Evolutionary conservation across 1,284 basidiomycete genomes (phyloP).

Genomic region (Ganoderma leucocontextum): DNA sequence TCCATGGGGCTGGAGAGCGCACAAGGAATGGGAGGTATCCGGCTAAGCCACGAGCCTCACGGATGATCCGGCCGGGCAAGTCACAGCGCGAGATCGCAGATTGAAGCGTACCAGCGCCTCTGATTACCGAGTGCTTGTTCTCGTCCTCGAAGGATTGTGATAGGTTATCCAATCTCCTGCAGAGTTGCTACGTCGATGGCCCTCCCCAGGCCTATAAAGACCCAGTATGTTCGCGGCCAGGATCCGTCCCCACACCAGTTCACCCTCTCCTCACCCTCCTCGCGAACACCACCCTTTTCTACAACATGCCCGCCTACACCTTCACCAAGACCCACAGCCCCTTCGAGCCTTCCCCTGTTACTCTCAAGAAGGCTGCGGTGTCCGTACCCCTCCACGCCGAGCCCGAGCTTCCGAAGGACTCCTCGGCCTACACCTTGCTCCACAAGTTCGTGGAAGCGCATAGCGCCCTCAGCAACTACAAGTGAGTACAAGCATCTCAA

Average conservation of each 20-base stretch:
- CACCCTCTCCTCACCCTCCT: conserved; percentile 11
- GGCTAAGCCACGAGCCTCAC: conserved; percentile 25
- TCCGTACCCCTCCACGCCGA: conserved; percentile 11
- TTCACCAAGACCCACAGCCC: conserved; percentile 28
- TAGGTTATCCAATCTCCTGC: conserved; percentile 16
- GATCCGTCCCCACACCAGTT: conserved; percentile 24
- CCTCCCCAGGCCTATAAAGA: conserved; percentile 28
- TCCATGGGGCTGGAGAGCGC: conserved; percentile 17
- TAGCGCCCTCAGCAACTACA: conserved; percentile 38
- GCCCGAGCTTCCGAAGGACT: conserved; percentile 14
- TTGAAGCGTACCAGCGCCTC: conserved; percentile 22
- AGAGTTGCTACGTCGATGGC: conserved; percentile 23
- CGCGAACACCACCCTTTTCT: conserved; percentile 1
- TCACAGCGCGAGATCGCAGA: conserved; percentile 25
- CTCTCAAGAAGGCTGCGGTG: conserved; percentile 27
- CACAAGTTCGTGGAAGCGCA: conserved; percentile 41
- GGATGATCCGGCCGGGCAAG: conserved; percentile 34
- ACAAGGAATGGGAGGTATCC: conserved; percentile 16
- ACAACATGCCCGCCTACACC: conserved; percentile 29
- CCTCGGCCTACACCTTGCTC: conserved; percentile 32
- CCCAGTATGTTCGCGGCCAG: conserved; percentile 21
- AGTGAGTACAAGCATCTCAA: conserved; percentile 30
- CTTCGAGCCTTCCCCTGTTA: conserved; percentile 27
- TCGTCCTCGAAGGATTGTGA: conserved; percentile 9
- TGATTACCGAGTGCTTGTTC: conserved; percentile 27